Base-by-base conservation (phyloP, 495 filamentous ascomycete species). In the Xylaria nigripes region DNA sequence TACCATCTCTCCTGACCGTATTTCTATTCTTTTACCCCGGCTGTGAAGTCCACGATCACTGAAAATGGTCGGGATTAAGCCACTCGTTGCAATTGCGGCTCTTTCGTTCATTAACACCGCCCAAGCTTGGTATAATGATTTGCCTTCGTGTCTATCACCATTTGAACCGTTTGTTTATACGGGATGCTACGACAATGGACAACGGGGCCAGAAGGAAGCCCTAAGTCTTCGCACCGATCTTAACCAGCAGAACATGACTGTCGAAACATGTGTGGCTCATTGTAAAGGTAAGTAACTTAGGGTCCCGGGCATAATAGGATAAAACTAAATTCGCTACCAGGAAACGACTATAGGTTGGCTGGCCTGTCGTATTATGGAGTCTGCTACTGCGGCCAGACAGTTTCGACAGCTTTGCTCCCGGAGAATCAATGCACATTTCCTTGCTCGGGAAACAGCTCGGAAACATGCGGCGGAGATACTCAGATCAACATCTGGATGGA, bases 301-400 rank as follows among this genome's bases (percentile, higher is more conserved):
- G 13, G n/a, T 40, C n/a, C 15, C 16, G 8, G 15, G 3, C 27
- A 10, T 23, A 16, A 21, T 6, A n/a, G 24, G 23, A 30, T 22
- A 18, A 54, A 13, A 34, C 51, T 54, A 16, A 54, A 32, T 19
- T 38, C 1, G 13, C 16, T 46, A 6, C 9, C 21, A 60, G 66
- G 72, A 51, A 80, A 80, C 61, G 68, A 69, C 51, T 80, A 75
- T 52, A 68, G 77, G 16, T 78, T 80, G 46, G 78, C 78, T 44
- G 78, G 78, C 44, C 61, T 81, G 4, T 72, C 76, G 60, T 81
- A 80, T 61, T 75, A 76, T 55, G 76, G 72, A 45, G 67, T 75
- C 57, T 81, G 78, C 64, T 79, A 69, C 63, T 80, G 78, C 56
- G 77, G 77, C 32, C 53, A 68, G 40, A 73, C 75, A 19, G 67